phyloP scores from a whole-genome alignment of 73 alveolate species.

The Paramecium bursaria region DNA sequence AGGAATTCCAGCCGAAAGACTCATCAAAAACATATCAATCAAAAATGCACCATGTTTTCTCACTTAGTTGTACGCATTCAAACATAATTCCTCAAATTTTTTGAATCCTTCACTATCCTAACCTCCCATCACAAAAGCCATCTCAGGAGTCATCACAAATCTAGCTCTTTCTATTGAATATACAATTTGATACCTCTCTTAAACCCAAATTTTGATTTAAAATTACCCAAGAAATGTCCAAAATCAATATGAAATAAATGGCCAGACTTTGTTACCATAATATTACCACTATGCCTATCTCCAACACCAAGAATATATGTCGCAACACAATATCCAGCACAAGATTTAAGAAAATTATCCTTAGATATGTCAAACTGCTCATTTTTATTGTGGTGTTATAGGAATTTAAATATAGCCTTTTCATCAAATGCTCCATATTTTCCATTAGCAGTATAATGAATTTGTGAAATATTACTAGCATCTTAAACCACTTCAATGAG shows the following conservation, averaged over 20 bases:
- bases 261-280: conserved; percentile 91
- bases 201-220: conserved; percentile 90
- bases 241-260: conserved; percentile 98
- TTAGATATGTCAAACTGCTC: conserved; percentile 70
- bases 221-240: conserved; percentile 98
- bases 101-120: conserved; percentile 76
- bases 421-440: conserved; percentile 74
- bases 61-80: conserved; percentile 84
- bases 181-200: conserved; percentile 83
- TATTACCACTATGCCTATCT: conserved; percentile 97
- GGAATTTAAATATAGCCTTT: conserved; percentile 70
- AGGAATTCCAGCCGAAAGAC: conserved; percentile 94
- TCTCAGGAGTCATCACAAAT: conserved; percentile 84
- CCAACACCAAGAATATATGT: conserved; percentile 95
- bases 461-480: conserved; percentile 57
- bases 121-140: conserved; percentile 92
- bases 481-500: conserved; percentile 92
- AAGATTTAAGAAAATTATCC: conserved; percentile 84
- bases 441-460: conserved; percentile 62
- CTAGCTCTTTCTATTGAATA: conserved; percentile 72
- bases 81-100: conserved; percentile 81
- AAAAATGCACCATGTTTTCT: conserved; percentile 85
- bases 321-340: conserved; percentile 97
- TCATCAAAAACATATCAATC: conserved; percentile 86
- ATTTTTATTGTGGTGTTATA: conserved; percentile 63